A percentile compares a stretch with the other conserved stretches of the same genome.
Evolutionary conservation across 495 filamentous ascomycete genomes (phyloP).

Genomic region (Aspergillus asperescens): DNA sequence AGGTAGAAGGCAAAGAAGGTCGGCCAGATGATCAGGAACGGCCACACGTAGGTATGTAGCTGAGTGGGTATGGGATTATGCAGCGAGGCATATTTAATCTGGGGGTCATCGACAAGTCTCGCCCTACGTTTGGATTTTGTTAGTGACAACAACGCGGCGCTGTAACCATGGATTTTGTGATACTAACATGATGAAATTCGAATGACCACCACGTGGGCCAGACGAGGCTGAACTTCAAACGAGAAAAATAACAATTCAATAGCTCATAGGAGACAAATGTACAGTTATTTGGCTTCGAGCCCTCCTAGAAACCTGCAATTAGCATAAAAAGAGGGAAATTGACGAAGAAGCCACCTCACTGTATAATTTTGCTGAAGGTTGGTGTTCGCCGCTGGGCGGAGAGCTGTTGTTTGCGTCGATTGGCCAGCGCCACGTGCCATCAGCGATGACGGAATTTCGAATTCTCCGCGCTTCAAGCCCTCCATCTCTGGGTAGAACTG

Average conservation of each 20-base stretch:
- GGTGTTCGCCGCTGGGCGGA: conserved; percentile 31
- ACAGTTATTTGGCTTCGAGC: conserved; percentile 7
- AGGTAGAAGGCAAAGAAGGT: conserved; percentile 83
- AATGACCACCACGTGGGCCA: conserved; percentile 36
- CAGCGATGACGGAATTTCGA: conserved; percentile 16
- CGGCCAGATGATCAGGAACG: conserved; percentile 87
- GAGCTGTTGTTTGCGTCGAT: conserved; percentile 10
- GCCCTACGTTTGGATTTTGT: conserved; percentile 38
- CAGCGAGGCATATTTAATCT: conserved; percentile 82
- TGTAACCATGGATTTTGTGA: not conserved
- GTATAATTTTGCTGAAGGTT: conserved; percentile 32
- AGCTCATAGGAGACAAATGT: conserved; percentile 26
- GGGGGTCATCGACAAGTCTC: conserved; percentile 82
- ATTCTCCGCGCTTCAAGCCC: conserved; percentile 16
- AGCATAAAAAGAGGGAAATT: conserved; percentile 9
- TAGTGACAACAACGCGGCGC: conserved; percentile 14
- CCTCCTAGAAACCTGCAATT: not conserved
- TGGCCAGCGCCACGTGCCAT: conserved; percentile 22
- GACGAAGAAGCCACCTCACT: conserved; percentile 43
- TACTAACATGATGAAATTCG: conserved; percentile 37
- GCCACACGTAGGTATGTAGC: conserved; percentile 86
- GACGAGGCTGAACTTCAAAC: conserved; percentile 15
- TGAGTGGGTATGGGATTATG: conserved; percentile 80
- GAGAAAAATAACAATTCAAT: conserved; percentile 18
- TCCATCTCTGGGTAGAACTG: no score